Evolutionary conservation across 2,329 filamentous ascomycete genomes (phyloP).

Genomic region (Lojkania enalia): DNA sequence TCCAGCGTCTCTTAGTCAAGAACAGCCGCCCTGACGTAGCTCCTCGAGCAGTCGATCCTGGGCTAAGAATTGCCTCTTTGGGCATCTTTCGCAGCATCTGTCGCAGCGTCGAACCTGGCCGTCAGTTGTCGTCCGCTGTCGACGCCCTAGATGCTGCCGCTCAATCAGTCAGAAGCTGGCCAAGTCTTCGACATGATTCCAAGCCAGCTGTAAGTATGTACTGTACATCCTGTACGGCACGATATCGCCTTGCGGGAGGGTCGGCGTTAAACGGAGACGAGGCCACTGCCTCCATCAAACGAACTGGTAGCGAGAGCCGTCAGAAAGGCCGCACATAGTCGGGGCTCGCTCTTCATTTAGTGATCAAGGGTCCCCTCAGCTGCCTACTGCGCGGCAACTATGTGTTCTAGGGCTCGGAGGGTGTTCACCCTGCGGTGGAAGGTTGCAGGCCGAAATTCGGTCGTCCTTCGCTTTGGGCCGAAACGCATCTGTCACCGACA

Average conservation of each 20-base stretch:
- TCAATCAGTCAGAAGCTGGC: neutral
- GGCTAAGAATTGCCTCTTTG: slow-evolving; percentile 18
- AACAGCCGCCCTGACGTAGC: slow-evolving; percentile 10
- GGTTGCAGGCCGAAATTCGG: slow-evolving; percentile 24
- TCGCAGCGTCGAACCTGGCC: neutral
- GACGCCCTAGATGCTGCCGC: neutral
- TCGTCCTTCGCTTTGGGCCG: slow-evolving; percentile 10
- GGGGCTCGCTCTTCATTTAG: too few relatives aligned
- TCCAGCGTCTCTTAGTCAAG: slow-evolving; percentile 19
- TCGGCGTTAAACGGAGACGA: too few relatives aligned
- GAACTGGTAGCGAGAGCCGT: too few relatives aligned
- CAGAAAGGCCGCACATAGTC: too few relatives aligned
- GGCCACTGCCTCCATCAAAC: too few relatives aligned
- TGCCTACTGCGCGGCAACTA: too few relatives aligned
- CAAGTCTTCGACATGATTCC: neutral
- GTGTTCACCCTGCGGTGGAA: too few relatives aligned
- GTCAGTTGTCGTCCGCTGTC: neutral
- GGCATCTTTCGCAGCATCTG: neutral
- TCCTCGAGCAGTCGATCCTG: slow-evolving; percentile 11
- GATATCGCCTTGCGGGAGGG: too few relatives aligned
- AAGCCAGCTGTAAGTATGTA: too few relatives aligned
- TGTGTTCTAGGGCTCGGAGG: too few relatives aligned
- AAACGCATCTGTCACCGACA: slow-evolving; percentile 27
- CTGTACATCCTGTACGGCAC: neutral
- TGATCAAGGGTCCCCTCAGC: too few relatives aligned